Percentiles rank a stretch among this genome's conserved stretches.
These are phyloP conservation scores for Eleusine coracana DNA, from an alignment of 176 grass and related monocot genomes.

Conservation along the genomic window DNA sequence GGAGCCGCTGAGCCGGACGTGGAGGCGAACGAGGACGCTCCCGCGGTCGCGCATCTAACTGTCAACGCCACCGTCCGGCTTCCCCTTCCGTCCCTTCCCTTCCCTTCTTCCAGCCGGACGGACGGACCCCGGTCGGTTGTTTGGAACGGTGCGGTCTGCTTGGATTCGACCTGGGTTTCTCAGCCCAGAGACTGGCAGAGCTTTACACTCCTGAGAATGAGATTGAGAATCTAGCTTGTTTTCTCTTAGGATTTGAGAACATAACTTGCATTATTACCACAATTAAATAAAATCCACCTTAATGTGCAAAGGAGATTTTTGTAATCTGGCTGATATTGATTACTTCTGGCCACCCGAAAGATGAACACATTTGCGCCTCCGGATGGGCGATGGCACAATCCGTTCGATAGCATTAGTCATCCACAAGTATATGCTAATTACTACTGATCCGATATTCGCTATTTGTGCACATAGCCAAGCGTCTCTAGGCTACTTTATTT, in stretches of 20 bases:
- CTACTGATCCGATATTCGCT: neutral
- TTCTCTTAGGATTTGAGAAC: neutral
- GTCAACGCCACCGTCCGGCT: constrained; percentile 43
- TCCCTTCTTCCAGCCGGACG: neutral
- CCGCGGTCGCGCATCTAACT: constrained; percentile 48
- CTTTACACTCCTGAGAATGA: no score
- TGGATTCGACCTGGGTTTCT: constrained; percentile 22
- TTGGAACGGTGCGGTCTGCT: neutral
- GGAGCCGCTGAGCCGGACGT: constrained; percentile 6
- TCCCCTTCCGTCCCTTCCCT: neutral
- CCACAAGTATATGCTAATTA: neutral
- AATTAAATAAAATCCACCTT: neutral
- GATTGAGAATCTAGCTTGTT: neutral
- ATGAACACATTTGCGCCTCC: neutral
- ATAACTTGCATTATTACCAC: neutral
- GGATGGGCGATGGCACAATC: neutral
- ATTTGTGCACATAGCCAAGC: neutral
- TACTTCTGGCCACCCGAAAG: neutral
- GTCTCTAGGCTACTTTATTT: neutral
- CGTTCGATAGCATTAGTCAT: neutral
- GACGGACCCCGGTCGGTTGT: neutral
- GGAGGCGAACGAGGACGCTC: constrained; percentile 31
- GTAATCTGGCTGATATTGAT: neutral
- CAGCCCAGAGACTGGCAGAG: neutral
- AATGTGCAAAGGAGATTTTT: neutral